Percentiles rank a stretch among this genome's conserved stretches.
Evolutionary conservation across 345 rosid species (phyloP).

Genomic region (Populus ilicifolia): DNA sequence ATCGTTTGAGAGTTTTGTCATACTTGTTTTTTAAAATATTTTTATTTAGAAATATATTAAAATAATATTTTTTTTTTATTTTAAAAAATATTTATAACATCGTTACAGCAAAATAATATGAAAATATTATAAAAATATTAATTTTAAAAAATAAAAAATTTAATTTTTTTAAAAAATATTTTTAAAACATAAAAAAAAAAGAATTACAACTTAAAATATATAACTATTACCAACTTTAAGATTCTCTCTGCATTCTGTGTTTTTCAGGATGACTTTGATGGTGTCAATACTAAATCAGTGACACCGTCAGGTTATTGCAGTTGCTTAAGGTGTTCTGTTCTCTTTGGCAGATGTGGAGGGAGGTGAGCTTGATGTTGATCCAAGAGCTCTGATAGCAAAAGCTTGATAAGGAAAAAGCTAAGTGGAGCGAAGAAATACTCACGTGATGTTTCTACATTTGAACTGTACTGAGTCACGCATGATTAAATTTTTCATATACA

Average conservation of each 20-base stretch:
- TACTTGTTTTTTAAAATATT: no score
- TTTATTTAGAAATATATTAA: no score
- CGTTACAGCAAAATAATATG: no score
- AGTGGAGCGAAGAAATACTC: slow-evolving; percentile 20
- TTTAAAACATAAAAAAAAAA: no score
- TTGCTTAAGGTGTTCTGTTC: slow-evolving; percentile 4
- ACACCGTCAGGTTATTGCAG: slow-evolving; percentile 8
- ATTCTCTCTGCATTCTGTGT: neutral
- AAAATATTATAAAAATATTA: no score
- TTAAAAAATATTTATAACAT: no score
- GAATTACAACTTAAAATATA: no score
- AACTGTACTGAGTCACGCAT: slow-evolving; percentile 45
- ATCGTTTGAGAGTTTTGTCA: no score
- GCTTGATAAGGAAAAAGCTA: slow-evolving; percentile 24
- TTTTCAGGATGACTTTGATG: neutral
- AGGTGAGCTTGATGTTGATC: slow-evolving; percentile 28
- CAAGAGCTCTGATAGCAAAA: slow-evolving; percentile 18
- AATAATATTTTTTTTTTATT: no score
- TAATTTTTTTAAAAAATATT: no score
- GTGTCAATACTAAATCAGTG: slow-evolving; percentile 9
- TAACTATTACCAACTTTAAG: neutral
- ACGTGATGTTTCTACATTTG: slow-evolving; percentile 29
- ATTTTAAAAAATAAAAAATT: no score
- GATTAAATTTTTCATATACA: slow-evolving; percentile 35
- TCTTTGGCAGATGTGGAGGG: slow-evolving; percentile 20